Base-by-base conservation (phyloP, 345 rosid genomes). In the Eucalyptus shirleyi region DNA sequence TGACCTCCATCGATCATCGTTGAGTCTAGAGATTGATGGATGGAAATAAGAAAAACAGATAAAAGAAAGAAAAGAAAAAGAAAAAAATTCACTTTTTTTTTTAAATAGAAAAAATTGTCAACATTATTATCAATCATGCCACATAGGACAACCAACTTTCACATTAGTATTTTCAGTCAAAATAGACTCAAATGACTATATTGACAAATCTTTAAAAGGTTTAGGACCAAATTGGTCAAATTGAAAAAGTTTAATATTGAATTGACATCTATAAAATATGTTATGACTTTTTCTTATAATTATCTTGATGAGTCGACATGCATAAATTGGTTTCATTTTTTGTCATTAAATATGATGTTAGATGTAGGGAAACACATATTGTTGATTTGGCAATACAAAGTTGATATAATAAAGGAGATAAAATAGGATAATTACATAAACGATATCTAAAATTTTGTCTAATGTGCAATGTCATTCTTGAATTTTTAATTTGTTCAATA, bases 121-220 rank as follows among this genome's bases (percentile, higher is more conserved):
- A 32, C 6, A 9, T 17, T 14, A 32, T 8, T 32, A 2, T 32
- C 12, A 9, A 5, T 18, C 7, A 32, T 5, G 6, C 12, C 42
- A 32, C 4, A 18, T 67, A 67, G 0, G 23, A 67, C 5, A 2
- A 5, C 6, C 3, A 17, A 4, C 23, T 8, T 37, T 8, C 13
- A 37, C 1, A 5, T 37, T 19, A 37, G 14, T 18, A 67, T 67
- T 67, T 67, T 8, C 1, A 3, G 2, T 10, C 23, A 67, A 67
- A 65, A n/a, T n/a, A 13, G 10, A 15, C 9, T 5, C 4, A n/a
- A n/a, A n/a, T n/a, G 23, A 67, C 12, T 32, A 67, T 19, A 32
- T 67, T 67, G 5, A 9, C 9, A 67, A 67, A 32, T 67, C 6
- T 7, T 17, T 6, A 67, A 67, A 67, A 32, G 37, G 2, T 16